Percentiles rank a stretch among this genome's conserved stretches.
phyloP scores from a whole-genome alignment of 495 filamentous ascomycete genomes.

The Emericellopsis terricola region DNA sequence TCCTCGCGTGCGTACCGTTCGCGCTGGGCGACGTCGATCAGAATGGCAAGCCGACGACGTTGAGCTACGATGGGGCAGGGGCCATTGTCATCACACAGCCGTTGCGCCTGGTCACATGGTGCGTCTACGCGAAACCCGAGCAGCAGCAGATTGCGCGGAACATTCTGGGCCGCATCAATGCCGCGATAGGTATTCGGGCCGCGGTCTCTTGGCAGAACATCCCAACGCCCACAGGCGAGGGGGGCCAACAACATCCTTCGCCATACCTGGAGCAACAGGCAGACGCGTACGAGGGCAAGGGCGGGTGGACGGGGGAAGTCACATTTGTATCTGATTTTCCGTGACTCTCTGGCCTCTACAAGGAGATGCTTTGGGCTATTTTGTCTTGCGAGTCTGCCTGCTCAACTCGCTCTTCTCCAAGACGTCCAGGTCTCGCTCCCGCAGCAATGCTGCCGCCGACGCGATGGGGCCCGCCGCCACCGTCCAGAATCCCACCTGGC shows the following conservation, averaged over 20 bases:
- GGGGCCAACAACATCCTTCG: too few relatives aligned
- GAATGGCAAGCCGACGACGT: background rate
- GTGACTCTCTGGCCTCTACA: too few relatives aligned
- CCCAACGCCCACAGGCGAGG: conserved; percentile 2
- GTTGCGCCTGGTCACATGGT: conserved; percentile 7
- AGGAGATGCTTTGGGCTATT: too few relatives aligned
- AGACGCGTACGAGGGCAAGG: too few relatives aligned
- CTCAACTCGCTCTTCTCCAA: background rate
- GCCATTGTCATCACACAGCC: conserved; percentile 9
- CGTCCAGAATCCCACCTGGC: background rate
- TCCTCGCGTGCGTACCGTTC: conserved; percentile 8
- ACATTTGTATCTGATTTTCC: conserved; percentile 1
- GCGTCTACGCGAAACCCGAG: conserved; percentile 5
- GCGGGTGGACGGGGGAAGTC: conserved; percentile 2
- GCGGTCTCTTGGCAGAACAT: conserved; percentile 4
- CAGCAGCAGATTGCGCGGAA: conserved; percentile 3
- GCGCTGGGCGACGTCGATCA: conserved; percentile 8
- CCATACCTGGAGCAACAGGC: too few relatives aligned
- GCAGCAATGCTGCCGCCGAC: conserved; percentile 1
- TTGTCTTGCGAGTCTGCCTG: too few relatives aligned
- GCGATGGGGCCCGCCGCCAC: background rate
- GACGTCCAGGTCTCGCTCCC: background rate
- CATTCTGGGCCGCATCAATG: conserved; percentile 7
- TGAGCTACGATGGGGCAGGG: conserved; percentile 8
- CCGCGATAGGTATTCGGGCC: conserved; percentile 6